Base-by-base conservation (phyloP, 495 filamentous ascomycete genomes). In the Trichodelitschia bisporula region DNA sequence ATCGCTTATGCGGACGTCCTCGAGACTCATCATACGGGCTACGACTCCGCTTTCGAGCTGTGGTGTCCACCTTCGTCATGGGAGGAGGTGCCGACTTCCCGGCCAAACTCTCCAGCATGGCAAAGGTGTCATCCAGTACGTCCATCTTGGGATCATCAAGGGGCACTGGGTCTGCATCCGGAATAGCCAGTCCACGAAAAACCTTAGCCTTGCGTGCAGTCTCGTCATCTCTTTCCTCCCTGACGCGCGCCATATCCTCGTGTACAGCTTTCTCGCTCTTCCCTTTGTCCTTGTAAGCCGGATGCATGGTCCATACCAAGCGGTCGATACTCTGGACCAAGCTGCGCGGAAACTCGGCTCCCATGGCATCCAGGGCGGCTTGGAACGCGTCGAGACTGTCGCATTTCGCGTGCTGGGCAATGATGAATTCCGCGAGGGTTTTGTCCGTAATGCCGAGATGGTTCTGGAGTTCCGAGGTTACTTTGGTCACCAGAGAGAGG, bases 371-470 rank as follows among this genome's bases (percentile, higher is more conserved):
- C 33, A 84, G 63, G 38, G 64, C 56, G 40, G 62, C 58, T 53
- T 69, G 65, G 53, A 91, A 91, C 3, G 73, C 67, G 11, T 57
- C 45, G 28, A 77, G 55, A 2, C 58, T 61, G 12, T 50, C 53
- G 55, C 69, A 78, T 68, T 82, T 66, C 42, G 73, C 45, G 41
- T 90, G 78, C 40, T 89, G 77, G 36, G 71, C 77, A 40, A 97
- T 92, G 33, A 95, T 63, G 47, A 89, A 97, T 49, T 95, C 86
- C 30, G 86, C 82, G 12, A 95, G 58, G 1, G 79, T 91, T 55
- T 90, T 92, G 47, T 97, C 84, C 49, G 59, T 75, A 43, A 93
- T 71, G 19, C 84, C 80, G 32, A 97, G 53, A 53, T 97, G 77
- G 51, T 97, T 97, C 40, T 80, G 72, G 26, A 95, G 58, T 55